Base-by-base conservation (phyloP, 805 yeast genomes). In the Maudiozyma turicensis region DNA sequence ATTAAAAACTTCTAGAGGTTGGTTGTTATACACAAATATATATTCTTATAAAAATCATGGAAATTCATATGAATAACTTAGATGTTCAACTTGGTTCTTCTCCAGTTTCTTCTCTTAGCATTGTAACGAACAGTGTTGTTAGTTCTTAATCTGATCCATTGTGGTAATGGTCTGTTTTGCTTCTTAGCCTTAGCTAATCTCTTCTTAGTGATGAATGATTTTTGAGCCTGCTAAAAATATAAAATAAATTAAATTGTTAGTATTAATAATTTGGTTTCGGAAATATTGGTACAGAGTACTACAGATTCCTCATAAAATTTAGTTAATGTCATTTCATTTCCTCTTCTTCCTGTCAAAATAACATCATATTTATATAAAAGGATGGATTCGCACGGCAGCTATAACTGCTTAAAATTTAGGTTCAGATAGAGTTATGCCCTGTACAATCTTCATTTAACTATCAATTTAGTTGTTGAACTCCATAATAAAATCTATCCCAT, bases 21-120 rank as follows among this genome's bases (percentile, higher is more conserved):
- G 14, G 30, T 39, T 30, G 14, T 26, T 33, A 43, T 42, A 47
- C 45, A 47, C 26, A 45, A 31, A 47, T 41, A 46, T 40, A 46
- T 39, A 46, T 32, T 46, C 48, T 40, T 46, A 46, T 41, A 46
- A 46, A 46, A 46, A 40, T 46, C 14, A 28, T 8, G n/a, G 31
- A 40, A 11, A 39, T 40, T 46, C 42, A 41, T 46, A 46, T 38
- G 42, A 46, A 31, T 46, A 20, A 40, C 35, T 34, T 40, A 46
- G 42, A 46, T 44, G 46, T 82, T 81, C 79, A 91, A 82, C 95
- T 91, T 91, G 71, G 97, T 91, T 86, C 98, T 87, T 86, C 96
- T 91, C 99, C 99, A 91, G 93, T 93, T 95, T 84, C 98, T 86
- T 87, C 98, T 89, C 89, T 93, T 93, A 73, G 96, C 95, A 80